Evolutionary conservation across 805 yeast species (phyloP).

Genomic region (Pichia insulana): DNA sequence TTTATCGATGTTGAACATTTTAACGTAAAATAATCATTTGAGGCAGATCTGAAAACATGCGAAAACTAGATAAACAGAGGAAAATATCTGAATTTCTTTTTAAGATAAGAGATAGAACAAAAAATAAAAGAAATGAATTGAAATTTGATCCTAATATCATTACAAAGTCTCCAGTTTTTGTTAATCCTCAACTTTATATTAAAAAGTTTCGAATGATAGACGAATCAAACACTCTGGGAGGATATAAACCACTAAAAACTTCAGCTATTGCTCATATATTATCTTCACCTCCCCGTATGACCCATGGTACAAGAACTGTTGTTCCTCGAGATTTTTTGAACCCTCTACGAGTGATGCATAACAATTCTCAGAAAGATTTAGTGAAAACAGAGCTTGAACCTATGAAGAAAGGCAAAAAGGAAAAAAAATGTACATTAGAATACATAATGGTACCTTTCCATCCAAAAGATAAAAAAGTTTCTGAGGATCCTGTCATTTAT

Average conservation of each 20-base stretch:
- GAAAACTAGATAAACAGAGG: no score
- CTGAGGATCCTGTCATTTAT: constrained; percentile 6
- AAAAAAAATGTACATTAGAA: neutral
- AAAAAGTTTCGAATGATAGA: constrained; percentile 9
- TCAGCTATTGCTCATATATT: constrained; percentile 34
- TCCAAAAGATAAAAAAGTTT: constrained; percentile 4
- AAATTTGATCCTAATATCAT: neutral
- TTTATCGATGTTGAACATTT: no score
- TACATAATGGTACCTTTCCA: constrained; percentile 5
- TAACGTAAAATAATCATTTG: no score
- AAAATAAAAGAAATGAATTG: neutral
- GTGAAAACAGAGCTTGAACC: neutral
- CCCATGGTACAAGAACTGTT: constrained; percentile 27
- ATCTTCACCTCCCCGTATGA: constrained; percentile 36
- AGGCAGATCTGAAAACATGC: no score
- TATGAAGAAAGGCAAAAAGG: neutral
- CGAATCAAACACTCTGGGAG: constrained; percentile 13
- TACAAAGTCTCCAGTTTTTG: constrained; percentile 17
- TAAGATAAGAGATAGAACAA: neutral
- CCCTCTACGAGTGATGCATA: constrained; percentile 23
- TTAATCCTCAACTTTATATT: constrained; percentile 21
- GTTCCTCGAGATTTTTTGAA: constrained; percentile 33
- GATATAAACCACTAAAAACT: constrained; percentile 18
- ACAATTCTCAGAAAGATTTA: no score
- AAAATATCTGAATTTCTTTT: neutral